These are phyloP conservation scores for Leavenworthia alabamica DNA, from an alignment of 345 rosid species.

Conservation along the genomic window DNA sequence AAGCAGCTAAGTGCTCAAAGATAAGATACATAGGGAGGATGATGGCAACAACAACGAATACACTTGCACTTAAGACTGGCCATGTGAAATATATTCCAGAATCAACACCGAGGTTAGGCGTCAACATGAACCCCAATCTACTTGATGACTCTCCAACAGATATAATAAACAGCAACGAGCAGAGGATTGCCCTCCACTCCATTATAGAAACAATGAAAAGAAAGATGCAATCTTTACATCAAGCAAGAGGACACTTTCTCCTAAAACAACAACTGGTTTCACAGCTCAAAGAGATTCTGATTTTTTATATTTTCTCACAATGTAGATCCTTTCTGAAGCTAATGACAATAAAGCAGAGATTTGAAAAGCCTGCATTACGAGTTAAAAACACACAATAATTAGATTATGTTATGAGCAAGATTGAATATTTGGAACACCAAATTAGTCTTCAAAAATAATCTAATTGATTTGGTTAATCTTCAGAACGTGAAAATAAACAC, in stretches of 20 bases:
- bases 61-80: slow-evolving; percentile 84
- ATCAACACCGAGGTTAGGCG: slow-evolving; percentile 38
- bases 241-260: not conserved
- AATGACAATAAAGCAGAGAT: not conserved
- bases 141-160: slow-evolving; percentile 55
- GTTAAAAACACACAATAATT: not conserved
- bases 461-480: not conserved
- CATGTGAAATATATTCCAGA: slow-evolving; percentile 45
- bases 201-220: slow-evolving; percentile 25
- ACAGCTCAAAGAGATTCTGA: not conserved
- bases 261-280: not conserved
- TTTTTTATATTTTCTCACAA: not conserved
- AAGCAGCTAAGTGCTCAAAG: slow-evolving; percentile 83
- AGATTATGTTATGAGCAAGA: not conserved
- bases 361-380: slow-evolving; percentile 18
- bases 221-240: slow-evolving; percentile 1
- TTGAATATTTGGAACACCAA: not conserved
- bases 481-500: not conserved
- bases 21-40: slow-evolving; percentile 82
- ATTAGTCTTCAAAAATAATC: not conserved
- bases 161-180: slow-evolving; percentile 46
- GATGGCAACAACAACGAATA: slow-evolving; percentile 71
- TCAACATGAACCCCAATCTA: slow-evolving; percentile 41
- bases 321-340: not conserved
- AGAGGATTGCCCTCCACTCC: slow-evolving; percentile 58